Percentiles rank a stretch among this genome's conserved stretches.
phyloP scores from a whole-genome alignment of 2,329 filamentous ascomycete species.

The Amauroascus verrucosus region DNA sequence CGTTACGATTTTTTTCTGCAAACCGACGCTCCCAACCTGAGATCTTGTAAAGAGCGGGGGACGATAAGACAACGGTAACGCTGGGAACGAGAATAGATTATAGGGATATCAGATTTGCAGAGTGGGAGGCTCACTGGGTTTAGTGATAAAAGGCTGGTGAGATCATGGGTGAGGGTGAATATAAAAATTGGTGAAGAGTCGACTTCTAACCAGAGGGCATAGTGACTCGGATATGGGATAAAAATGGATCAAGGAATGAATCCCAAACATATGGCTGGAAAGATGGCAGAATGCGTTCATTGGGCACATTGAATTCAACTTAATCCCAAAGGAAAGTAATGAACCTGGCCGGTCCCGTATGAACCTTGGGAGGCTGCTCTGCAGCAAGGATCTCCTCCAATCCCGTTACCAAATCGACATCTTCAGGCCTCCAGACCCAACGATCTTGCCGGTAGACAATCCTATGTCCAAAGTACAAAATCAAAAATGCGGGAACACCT shows the following conservation, averaged over 20 bases:
- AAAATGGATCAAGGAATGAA: background rate
- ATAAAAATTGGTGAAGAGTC: no score
- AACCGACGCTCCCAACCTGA: no score
- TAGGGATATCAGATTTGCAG: background rate
- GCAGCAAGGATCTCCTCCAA: constrained; percentile 46
- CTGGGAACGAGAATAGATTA: background rate
- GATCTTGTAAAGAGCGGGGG: background rate
- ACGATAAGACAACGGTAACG: background rate
- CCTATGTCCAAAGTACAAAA: constrained; percentile 46
- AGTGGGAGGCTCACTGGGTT: background rate
- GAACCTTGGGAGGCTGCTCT: constrained; percentile 24
- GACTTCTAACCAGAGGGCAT: no score
- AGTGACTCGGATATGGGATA: no score
- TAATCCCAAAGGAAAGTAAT: constrained; percentile 16
- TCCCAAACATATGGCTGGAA: background rate
- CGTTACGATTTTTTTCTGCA: no score
- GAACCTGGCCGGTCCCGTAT: constrained; percentile 15
- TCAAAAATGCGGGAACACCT: constrained; percentile 52
- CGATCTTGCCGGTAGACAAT: constrained; percentile 39
- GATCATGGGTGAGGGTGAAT: background rate
- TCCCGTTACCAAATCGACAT: constrained; percentile 46
- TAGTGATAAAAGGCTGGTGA: no score
- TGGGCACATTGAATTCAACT: background rate
- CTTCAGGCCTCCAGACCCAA: constrained; percentile 41
- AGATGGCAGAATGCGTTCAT: background rate